A percentile compares a stretch with the other conserved stretches of the same genome.
phyloP scores from a whole-genome alignment of 192 early-diverging fungal genomes.

The Martensiomyces pterosporus region DNA sequence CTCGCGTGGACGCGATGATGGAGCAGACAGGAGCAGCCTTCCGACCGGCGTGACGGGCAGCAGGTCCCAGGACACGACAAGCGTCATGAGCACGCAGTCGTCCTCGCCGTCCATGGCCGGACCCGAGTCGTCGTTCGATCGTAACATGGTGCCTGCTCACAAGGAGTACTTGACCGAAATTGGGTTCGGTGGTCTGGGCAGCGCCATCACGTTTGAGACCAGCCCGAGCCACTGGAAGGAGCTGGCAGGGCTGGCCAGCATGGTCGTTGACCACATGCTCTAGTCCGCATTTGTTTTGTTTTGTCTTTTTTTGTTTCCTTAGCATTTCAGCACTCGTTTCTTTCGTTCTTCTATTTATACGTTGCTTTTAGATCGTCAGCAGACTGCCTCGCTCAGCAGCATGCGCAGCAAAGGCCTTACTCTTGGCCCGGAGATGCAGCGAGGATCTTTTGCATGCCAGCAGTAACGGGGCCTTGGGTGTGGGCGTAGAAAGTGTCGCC shows the following conservation, averaged over 20 bases:
- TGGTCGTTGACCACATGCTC: slow-evolving; percentile 54
- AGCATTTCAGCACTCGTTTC: slow-evolving; percentile 5
- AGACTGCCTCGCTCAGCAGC: too few species aligned
- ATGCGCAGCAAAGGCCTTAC: too few species aligned
- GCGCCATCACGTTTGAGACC: slow-evolving; percentile 33
- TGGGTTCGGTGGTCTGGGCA: slow-evolving; percentile 46
- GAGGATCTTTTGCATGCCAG: slow-evolving; percentile 28
- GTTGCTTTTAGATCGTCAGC: too few species aligned
- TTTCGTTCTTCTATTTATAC: slow-evolving; percentile 11
- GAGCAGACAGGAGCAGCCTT: slow-evolving; percentile 15
- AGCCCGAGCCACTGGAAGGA: slow-evolving; percentile 43
- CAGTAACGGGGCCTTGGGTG: slow-evolving; percentile 21
- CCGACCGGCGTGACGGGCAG: slow-evolving; percentile 7
- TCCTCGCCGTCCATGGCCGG: slow-evolving; percentile 27
- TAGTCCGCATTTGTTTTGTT: slow-evolving; percentile 11
- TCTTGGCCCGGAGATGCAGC: slow-evolving; percentile 17
- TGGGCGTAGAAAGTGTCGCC: slow-evolving; percentile 42
- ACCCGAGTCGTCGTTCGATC: slow-evolving; percentile 34
- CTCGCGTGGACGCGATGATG: slow-evolving; percentile 37
- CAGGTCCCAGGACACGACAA: slow-evolving; percentile 36
- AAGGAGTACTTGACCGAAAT: slow-evolving; percentile 40
- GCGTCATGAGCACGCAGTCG: slow-evolving; percentile 48
- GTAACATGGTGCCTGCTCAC: slow-evolving; percentile 46
- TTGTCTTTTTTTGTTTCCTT: slow-evolving; percentile 10
- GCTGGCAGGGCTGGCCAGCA: slow-evolving; percentile 42